Base-by-base conservation (phyloP, 2,329 filamentous ascomycete genomes). In the Bipolaris zeicola region DNA sequence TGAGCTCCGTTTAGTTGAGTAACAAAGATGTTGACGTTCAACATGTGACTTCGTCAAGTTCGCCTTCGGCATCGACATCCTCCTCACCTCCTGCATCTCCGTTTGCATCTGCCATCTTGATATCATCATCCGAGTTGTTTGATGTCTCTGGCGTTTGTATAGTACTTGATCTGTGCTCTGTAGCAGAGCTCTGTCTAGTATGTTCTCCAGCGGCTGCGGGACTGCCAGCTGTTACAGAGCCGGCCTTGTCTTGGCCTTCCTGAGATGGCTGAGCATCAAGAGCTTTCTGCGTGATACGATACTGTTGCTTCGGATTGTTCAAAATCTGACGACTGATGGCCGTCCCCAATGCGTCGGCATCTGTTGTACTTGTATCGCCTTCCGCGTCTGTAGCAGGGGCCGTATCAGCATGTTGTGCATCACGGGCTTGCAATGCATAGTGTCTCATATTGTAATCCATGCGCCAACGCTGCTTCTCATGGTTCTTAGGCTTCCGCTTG, bases 401-500 rank as follows among this genome's bases (percentile, higher is more conserved):
- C 11, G 18, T 33, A n/a, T 38, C 50, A 28, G 22, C 31, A 2
- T 38, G 46, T 37, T 38, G 52, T 18, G 11, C 36, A 34, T 33
- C 39, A 2, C 44, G 46, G 18, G 38, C 24, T 34, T 58, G 64
- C 26, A 67, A 46, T 28, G 45, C 55, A 8, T 62, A 62, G 41
- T 63, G 66, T 11, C 59, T 59, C 10, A 64, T 37, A 38, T 69
- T 66, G 20, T 69, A 66, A 28, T 62, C 51, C 13, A 65, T 61
- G 13, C 64, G 65, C 70, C 66, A 71, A 26, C 60, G 58, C 37
- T 65, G 61, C 33, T 67, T 58, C 8, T 62, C 53, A 18, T 64
- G 57, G 18, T 62, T 64, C 42, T 60, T 63, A 11, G 47, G 57
- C 34, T 66, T 69, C 39, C 67, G 63, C 50, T 67, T 69, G 41